These are phyloP conservation scores for Leccinum ponderosum DNA, from an alignment of 1,284 basidiomycete species.

Conservation along the genomic window DNA sequence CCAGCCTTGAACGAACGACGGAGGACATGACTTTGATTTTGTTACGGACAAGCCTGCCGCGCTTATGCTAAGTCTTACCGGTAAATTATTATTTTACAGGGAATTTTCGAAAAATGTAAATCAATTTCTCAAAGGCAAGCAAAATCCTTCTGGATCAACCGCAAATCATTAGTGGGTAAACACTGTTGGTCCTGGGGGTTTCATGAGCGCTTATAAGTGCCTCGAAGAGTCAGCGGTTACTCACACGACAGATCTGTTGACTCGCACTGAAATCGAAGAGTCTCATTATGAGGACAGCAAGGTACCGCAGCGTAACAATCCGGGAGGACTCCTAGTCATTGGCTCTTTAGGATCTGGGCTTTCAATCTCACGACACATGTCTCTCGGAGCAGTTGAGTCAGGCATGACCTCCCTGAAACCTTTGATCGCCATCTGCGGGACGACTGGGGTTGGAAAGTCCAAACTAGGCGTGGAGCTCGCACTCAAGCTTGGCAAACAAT, in stretches of 20 bases:
- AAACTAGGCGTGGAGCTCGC: slow-evolving; percentile 91
- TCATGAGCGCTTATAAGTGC: background rate
- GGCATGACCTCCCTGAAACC: slow-evolving; percentile 41
- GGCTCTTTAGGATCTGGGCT: background rate
- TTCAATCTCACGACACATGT: background rate
- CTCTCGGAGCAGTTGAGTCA: background rate
- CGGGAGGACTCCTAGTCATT: background rate
- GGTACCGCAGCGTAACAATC: background rate
- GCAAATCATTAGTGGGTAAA: background rate
- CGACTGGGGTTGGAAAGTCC: slow-evolving; percentile 97
- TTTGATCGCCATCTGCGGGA: slow-evolving; percentile 87
- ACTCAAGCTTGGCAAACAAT: slow-evolving; percentile 46
- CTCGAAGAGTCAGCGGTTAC: background rate
- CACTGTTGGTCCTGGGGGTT: background rate
- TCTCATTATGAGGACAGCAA: background rate
- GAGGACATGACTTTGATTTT: slow-evolving; percentile 30
- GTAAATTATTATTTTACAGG: background rate
- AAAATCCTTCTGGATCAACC: background rate
- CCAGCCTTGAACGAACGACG: slow-evolving; percentile 24
- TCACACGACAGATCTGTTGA: background rate
- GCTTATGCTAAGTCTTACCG: background rate
- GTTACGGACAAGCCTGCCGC: background rate
- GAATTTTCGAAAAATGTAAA: background rate
- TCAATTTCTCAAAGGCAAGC: too few species aligned
- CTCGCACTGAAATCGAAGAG: background rate